Evolutionary conservation across 371 early-diverging fungal species (phyloP).

Genomic region (Mortierella sp.): DNA sequence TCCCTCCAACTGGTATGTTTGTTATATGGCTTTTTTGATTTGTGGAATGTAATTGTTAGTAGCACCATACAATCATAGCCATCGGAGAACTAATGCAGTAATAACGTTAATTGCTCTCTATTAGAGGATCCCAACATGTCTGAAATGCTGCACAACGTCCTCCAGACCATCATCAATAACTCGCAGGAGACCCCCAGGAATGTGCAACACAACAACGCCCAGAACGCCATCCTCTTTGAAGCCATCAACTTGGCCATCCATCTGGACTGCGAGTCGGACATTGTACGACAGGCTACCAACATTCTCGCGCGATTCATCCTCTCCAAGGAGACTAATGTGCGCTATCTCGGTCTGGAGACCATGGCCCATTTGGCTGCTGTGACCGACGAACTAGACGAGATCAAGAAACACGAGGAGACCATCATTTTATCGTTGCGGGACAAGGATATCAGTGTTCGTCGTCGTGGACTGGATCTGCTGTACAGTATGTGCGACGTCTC

Average conservation of each 20-base stretch:
- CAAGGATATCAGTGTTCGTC: constrained; percentile 96
- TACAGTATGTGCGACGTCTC: constrained; percentile 96
- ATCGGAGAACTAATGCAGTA: constrained; percentile 14
- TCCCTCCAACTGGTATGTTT: constrained; percentile 87
- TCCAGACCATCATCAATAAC: constrained; percentile 87
- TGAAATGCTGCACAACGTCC: constrained; percentile 72
- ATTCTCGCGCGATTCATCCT: constrained; percentile 91
- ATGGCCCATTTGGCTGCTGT: constrained; percentile 97
- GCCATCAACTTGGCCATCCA: constrained; percentile 96
- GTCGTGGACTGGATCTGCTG: constrained; percentile 95
- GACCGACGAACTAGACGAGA: constrained; percentile 85
- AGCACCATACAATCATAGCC: not conserved
- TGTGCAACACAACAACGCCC: constrained; percentile 97
- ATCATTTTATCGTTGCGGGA: constrained; percentile 92
- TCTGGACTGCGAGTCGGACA: constrained; percentile 87
- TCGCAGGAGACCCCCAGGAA: constrained; percentile 93
- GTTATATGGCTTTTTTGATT: not conserved
- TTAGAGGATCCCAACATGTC: constrained; percentile 73
- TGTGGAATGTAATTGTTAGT: not conserved
- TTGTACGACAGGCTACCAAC: constrained; percentile 86
- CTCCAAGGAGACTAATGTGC: constrained; percentile 95
- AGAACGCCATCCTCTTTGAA: constrained; percentile 96
- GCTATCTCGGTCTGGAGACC: constrained; percentile 96
- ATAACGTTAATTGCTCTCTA: constrained; percentile 8
- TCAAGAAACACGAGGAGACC: constrained; percentile 91